Conservation (phyloP, 2,329 filamentous ascomycete genomes). For the Aspergillus ochraceoroseus region DNA sequence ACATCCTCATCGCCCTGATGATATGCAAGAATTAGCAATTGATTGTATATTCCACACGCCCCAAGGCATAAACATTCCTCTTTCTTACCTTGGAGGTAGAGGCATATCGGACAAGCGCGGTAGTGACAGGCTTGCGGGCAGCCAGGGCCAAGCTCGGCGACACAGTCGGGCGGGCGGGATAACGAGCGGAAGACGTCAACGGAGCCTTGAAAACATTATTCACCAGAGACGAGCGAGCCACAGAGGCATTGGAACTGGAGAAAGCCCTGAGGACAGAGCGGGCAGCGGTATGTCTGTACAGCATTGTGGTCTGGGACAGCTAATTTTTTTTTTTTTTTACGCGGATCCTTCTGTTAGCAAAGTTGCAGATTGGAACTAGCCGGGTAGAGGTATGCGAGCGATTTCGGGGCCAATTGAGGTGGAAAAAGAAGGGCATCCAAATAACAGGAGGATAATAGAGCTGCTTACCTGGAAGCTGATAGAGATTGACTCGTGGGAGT, state of each 20-base stretch:
- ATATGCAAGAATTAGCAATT: slow-evolving; percentile 48
- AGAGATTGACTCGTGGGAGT: slow-evolving; percentile 34
- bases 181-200: slow-evolving; percentile 42
- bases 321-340: slow-evolving; percentile 30
- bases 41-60: slow-evolving; percentile 32
- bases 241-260: slow-evolving; percentile 42
- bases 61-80: background rate
- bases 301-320: slow-evolving; percentile 39
- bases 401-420: slow-evolving; percentile 34
- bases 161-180: slow-evolving; percentile 34
- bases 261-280: slow-evolving; percentile 45
- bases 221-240: slow-evolving; percentile 40
- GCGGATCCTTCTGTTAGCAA: slow-evolving; percentile 29
- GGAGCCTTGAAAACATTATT: slow-evolving; percentile 43
- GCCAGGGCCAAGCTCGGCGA: slow-evolving; percentile 42
- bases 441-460: slow-evolving; percentile 29
- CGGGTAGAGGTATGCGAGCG: slow-evolving; percentile 25
- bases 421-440: slow-evolving; percentile 18
- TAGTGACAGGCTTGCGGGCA: slow-evolving; percentile 45
- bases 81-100: slow-evolving; percentile 48
- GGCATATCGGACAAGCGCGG: slow-evolving; percentile 48
- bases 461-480: slow-evolving; percentile 31
- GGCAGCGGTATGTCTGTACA: slow-evolving; percentile 44
- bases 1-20: slow-evolving; percentile 40
- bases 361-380: slow-evolving; percentile 28